These are phyloP conservation scores for Rosa lucieae DNA, from an alignment of 306 rosid species.

Conservation along the genomic window DNA sequence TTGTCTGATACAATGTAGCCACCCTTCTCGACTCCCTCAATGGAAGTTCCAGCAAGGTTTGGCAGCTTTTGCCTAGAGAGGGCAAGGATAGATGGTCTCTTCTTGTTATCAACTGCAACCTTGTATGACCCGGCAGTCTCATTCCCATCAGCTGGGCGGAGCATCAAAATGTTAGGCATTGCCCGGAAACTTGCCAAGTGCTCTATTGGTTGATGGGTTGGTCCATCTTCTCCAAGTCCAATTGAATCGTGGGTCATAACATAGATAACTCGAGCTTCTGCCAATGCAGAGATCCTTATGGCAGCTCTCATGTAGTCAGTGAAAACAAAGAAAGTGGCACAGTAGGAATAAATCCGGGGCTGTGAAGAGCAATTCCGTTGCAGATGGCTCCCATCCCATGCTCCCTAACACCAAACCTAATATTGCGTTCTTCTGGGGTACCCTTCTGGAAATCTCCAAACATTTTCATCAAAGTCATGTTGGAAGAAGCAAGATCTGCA, in stretches of 20 bases:
- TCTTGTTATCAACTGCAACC: conserved; percentile 71
- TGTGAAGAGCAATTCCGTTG: conserved; percentile 91
- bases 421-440: conserved; percentile 87
- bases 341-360: conserved; percentile 87
- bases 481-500: conserved; percentile 98
- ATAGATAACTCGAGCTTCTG: conserved; percentile 73
- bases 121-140: conserved; percentile 99
- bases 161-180: conserved; percentile 96
- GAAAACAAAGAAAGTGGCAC: conserved; percentile 99
- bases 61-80: conserved; percentile 93
- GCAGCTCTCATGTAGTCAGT: conserved; percentile 99
- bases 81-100: conserved; percentile 94
- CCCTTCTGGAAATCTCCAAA: conserved; percentile 85
- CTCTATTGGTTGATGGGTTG: conserved; percentile 99
- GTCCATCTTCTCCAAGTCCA: conserved; percentile 99
- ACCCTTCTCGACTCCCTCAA: conserved; percentile 91
- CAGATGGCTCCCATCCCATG: conserved; percentile 98
- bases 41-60: conserved; percentile 75
- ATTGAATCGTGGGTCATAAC: conserved; percentile 99
- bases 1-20: conserved; percentile 87
- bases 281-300: conserved; percentile 84
- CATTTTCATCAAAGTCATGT: conserved; percentile 91
- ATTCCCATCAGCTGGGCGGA: conserved; percentile 96
- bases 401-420: conserved; percentile 96
- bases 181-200: conserved; percentile 98